Evolutionary conservation across 1,284 basidiomycete species (phyloP), one percentile per base, ranked within the genome.

Genomic region (Porogramme epimiltina): DNA sequence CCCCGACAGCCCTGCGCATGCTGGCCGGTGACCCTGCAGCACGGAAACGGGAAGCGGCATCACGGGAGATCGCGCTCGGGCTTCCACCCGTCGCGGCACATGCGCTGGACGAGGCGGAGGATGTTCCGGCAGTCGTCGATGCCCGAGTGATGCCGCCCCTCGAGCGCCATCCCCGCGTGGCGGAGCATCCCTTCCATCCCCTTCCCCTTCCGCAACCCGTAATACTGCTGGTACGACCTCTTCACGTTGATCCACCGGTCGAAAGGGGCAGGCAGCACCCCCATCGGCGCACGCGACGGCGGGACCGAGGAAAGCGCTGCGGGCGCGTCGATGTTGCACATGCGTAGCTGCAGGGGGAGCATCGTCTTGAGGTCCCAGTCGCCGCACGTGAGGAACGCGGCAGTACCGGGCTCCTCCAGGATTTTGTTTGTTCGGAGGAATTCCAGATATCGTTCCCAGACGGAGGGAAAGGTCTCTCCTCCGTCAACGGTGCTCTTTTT

Each of bases 51-150:
- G 9, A 45, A 15, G 10, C 15, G 37, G 37, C 22, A 54, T 4
- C 50, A 28, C n/a, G 49, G 45, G 16, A 59, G 43, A 19, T 58
- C 62, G 43, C 51, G 22, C 33, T 49, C 26, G 15, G 66, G 63
- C 41, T 60, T 59, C 66, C 67, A 70, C 4, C 67, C 67, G 15
- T 60, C 59, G 26, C 50, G 47, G 24, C 55, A 46, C 62, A 69
- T 62, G 51, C 54, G 62, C 42, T 58, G 56, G 18, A 68, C 63
- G 36, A 76, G 66, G 37, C 72, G 58, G 40, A 70, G 55, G 42
- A 75, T 69, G 50, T 76, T 75, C 52, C 54, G 65, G 50, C 73
- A 73, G 55, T 75, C 73, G 52, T 74, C 73, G 43, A 76, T 67
- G 2, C 73, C 73, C 15, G 71, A 74, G 49, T 76, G 74, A 54